These are phyloP conservation scores for Hsuehochloa calcarea DNA, from an alignment of 176 grass and related monocot genomes.

Conservation along the genomic window DNA sequence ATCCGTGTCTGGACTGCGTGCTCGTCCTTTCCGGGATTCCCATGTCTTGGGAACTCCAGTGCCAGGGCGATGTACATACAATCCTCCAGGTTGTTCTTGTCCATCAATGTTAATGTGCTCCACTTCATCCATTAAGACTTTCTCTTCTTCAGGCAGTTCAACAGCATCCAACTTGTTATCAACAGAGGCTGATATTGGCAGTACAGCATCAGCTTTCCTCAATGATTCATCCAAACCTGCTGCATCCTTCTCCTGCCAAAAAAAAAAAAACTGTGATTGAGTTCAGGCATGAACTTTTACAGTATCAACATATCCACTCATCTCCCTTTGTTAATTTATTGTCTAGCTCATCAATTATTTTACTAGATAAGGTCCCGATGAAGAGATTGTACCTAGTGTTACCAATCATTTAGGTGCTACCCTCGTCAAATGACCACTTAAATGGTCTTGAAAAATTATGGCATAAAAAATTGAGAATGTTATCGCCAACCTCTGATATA, in stretches of 20 bases:
- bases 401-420: slow-evolving; percentile 4
- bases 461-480: slow-evolving; percentile 8
- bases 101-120: slow-evolving; percentile 76
- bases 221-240: slow-evolving; percentile 39
- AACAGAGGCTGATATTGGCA: slow-evolving; percentile 22
- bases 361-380: not conserved
- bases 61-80: slow-evolving; percentile 87
- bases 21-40: slow-evolving; percentile 81
- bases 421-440: slow-evolving; percentile 1
- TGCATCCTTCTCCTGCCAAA: slow-evolving; percentile 40
- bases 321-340: not conserved
- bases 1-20: slow-evolving; percentile 45
- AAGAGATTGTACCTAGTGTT: not conserved
- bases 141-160: slow-evolving; percentile 41
- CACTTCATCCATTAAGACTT: slow-evolving; percentile 56
- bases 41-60: slow-evolving; percentile 65
- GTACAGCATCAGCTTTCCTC: slow-evolving; percentile 27
- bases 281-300: slow-evolving; percentile 13
- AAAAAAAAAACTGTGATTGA: slow-evolving; percentile 24
- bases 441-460: not conserved
- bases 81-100: slow-evolving; percentile 62
- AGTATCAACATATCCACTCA: not conserved
- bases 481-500: slow-evolving; percentile 34
- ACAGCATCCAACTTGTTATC: slow-evolving; percentile 26
- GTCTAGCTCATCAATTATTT: slow-evolving; percentile 14